Base-by-base conservation (phyloP, 2,329 filamentous ascomycete species). In the Diplodia scrobiculata region DNA sequence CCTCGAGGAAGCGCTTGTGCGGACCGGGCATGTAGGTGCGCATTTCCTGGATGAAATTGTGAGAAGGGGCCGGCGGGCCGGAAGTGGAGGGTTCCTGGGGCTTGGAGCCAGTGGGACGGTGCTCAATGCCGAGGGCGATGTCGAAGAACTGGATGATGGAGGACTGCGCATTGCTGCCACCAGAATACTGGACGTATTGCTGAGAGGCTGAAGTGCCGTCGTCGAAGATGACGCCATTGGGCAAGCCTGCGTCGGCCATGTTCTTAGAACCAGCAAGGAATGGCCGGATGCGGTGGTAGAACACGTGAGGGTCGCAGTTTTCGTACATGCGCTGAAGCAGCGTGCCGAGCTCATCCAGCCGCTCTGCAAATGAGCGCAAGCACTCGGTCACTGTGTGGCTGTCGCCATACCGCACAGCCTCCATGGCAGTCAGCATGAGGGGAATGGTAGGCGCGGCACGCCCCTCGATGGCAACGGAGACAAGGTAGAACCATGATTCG, bases 81-180 rank as follows among this genome's bases (percentile, higher is more conserved):
- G 69, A 36, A 1, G 48, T 19, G 14, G 67, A 51, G 29, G 60
- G 62, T 3, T 41, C 52, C 14, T 52, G 64, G 6, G 80, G 80
- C 76, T 85, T 89, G 70, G 91, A 87, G 47, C 94, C 94, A 0
- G 95, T 98, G 0, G 94, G 92, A 9, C 91, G 88, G 77, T 99
- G 95, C 74, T 95, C 89, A 63, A 99, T 86, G 51, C 92, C 92
- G 1, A 99, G 86, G 1, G 91, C 88, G 59, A 98, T 87, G 76
- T 99, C 95, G 74, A 98, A 98, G 81, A 98, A 97, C 72, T 99
- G 95, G 68, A 99, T 95, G 67, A 98, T 82, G 67, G 93, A 97
- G 82, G 92, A 96, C 79, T 99, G 95, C 0, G 95, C 95, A 73
- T 99, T 98, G 79, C 92, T 97, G 34, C 95, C 95, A 48, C 95